A percentile compares a stretch with the other conserved stretches of the same genome.
phyloP scores from a whole-genome alignment of 345 rosid genomes.

The Hibiscus syriacus region DNA sequence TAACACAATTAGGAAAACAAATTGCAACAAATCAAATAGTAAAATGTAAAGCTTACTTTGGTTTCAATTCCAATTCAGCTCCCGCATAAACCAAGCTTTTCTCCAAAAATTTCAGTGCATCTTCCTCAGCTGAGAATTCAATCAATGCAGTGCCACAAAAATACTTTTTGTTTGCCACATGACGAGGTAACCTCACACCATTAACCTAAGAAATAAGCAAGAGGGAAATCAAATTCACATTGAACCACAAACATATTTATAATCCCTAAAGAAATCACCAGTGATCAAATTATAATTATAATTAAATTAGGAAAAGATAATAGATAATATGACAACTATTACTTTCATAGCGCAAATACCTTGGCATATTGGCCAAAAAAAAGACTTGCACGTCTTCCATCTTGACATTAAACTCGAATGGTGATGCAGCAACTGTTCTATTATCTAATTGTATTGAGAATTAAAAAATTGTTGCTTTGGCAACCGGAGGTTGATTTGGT shows the following conservation, averaged over 20 bases:
- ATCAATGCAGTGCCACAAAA: slow-evolving; percentile 81
- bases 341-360: slow-evolving; percentile 26
- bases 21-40: not conserved
- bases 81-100: slow-evolving; percentile 62
- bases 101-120: slow-evolving; percentile 48
- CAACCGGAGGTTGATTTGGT: no score
- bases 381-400: slow-evolving; percentile 69
- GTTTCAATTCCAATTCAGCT: slow-evolving; percentile 56
- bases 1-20: slow-evolving; percentile 2
- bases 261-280: not conserved
- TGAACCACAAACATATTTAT: not conserved
- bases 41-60: slow-evolving; percentile 51
- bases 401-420: slow-evolving; percentile 50
- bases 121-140: slow-evolving; percentile 76
- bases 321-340: not conserved
- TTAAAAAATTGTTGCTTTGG: no score
- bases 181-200: slow-evolving; percentile 89
- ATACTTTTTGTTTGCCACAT: slow-evolving; percentile 54
- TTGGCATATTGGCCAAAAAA: slow-evolving; percentile 55
- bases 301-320: not conserved
- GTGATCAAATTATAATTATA: not conserved
- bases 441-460: slow-evolving; percentile 61
- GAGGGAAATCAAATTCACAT: not conserved
- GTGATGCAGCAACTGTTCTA: slow-evolving; percentile 73
- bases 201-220: slow-evolving; percentile 41